These are phyloP conservation scores for Teratosphaeriaceae sp. DNA, from an alignment of 2,329 filamentous ascomycete species.

Conservation along the genomic window DNA sequence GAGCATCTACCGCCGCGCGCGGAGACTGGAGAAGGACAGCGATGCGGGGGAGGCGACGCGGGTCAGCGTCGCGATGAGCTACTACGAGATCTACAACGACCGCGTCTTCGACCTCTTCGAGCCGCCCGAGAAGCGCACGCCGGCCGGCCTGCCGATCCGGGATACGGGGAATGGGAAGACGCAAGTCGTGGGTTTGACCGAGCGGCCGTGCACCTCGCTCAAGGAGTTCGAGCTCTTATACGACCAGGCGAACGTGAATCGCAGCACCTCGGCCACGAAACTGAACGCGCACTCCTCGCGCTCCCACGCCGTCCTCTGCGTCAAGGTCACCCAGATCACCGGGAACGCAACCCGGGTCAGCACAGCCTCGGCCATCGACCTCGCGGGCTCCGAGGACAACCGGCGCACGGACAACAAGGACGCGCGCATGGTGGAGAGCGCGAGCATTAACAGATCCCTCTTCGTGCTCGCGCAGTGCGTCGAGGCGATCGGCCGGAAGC, in stretches of 20 bases:
- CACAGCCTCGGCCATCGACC: slow-evolving; percentile 86
- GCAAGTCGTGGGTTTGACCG: slow-evolving; percentile 79
- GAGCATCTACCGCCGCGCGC: slow-evolving; percentile 69
- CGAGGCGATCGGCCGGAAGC: slow-evolving; percentile 78
- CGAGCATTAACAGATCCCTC: slow-evolving; percentile 94
- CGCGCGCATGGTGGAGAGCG: slow-evolving; percentile 87
- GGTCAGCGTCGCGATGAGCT: slow-evolving; percentile 83
- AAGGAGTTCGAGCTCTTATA: slow-evolving; percentile 84
- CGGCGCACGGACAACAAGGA: slow-evolving; percentile 88
- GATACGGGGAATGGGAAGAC: slow-evolving; percentile 95
- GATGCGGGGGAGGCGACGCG: slow-evolving; percentile 59
- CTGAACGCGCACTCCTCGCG: slow-evolving; percentile 97
- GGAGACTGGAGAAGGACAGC: slow-evolving; percentile 31
- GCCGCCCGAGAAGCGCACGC: slow-evolving; percentile 75
- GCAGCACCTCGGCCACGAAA: slow-evolving; percentile 84
- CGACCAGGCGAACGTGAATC: slow-evolving; percentile 82
- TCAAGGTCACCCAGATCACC: slow-evolving; percentile 75
- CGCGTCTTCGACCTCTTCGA: slow-evolving; percentile 85
- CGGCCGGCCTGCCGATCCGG: slow-evolving; percentile 77
- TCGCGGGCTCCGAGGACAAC: slow-evolving; percentile 95
- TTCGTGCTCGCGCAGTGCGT: slow-evolving; percentile 94
- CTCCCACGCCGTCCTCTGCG: slow-evolving; percentile 88
- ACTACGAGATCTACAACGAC: slow-evolving; percentile 85
- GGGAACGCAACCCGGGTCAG: slow-evolving; percentile 64
- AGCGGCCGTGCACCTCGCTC: slow-evolving; percentile 72